Base-by-base conservation (phyloP, 202 grass and related monocot genomes). In the Setaria italica region DNA sequence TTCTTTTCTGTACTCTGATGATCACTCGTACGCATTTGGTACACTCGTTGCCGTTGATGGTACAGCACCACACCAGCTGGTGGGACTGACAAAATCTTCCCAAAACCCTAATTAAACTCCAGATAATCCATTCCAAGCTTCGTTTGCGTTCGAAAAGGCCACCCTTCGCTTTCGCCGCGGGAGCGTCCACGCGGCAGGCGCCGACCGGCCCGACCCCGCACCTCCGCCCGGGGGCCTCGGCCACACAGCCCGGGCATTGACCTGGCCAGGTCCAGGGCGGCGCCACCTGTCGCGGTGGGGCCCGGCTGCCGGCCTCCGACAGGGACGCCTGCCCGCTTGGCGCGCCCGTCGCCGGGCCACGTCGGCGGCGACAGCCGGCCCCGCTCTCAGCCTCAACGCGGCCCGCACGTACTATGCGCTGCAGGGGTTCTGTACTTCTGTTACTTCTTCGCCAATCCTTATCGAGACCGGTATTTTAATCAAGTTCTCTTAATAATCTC, bases 221-320 rank as follows among this genome's bases (percentile, higher is more conserved):
- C 55, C 48, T 77, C 37, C 35, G 11, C 39, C 54, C 55, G 55
- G 4, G 14, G 76, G 8, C 34, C 35, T 60, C 29, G 1, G 54
- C 74, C 34, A 60, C 74, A 56, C 51, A 76, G 42, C 25, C 56
- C 20, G 47, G 2, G 67, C 37, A 60, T 80, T 75, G 87, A 85
- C 70, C 49, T 81, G 77, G 70, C 50, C 16, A 59, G 32, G 19
- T 82, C 69, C 43, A 7, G 11, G 9, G 21, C 13, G 42, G 32
- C 70, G 60, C 82, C 87, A 85, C 82, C 62, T 89, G 53, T 19
- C 78, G 0, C 14, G 0, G 11, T 11, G 20, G 82, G 76, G 20
- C 82, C 77, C 62, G 5, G 8, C 50, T 62, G 70, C 77, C 87
- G 87, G 87, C 87, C 77, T 63, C 51, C 63, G 82, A 89, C 54